phyloP scores from a whole-genome alignment of 371 early-diverging fungal species.

The Syncephalastrum monosporum region DNA sequence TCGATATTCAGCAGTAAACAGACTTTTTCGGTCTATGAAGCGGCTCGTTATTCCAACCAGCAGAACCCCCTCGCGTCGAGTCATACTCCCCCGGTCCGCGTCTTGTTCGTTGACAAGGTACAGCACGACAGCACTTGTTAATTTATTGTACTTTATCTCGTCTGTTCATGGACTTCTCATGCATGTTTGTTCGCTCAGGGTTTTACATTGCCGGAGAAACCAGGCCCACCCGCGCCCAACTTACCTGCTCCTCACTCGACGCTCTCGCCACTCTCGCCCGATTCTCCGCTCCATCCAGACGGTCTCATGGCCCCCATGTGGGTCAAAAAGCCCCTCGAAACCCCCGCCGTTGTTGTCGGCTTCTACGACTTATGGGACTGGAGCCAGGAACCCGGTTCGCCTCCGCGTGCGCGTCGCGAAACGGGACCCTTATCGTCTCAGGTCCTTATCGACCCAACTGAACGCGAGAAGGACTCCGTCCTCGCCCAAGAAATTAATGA shows the following conservation, averaged over 20 bases:
- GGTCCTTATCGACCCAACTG: conserved; percentile 43
- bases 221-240: conserved; percentile 33
- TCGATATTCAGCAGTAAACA: conserved; percentile 26
- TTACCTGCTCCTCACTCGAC: conserved; percentile 44
- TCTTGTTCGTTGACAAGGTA: conserved; percentile 4
- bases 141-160: too few species aligned
- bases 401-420: conserved; percentile 33
- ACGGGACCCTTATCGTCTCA: conserved; percentile 61
- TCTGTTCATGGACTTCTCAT: not conserved
- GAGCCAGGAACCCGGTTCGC: conserved; percentile 23
- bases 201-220: conserved; percentile 37
- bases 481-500: conserved; percentile 69
- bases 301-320: conserved; percentile 77
- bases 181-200: conserved; percentile 19
- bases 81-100: too few species aligned
- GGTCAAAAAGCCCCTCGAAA: conserved; percentile 65
- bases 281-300: conserved; percentile 80
- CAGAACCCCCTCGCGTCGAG: not conserved
- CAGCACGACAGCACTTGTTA: too few species aligned
- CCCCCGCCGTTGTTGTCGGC: conserved; percentile 68
- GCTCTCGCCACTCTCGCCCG: conserved; percentile 67
- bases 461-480: conserved; percentile 61
- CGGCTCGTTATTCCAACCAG: conserved; percentile 19
- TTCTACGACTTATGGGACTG: conserved; percentile 70
- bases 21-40: conserved; percentile 36